Conservation (phyloP, 805 yeast species). For the Maudiozyma turicensis region DNA sequence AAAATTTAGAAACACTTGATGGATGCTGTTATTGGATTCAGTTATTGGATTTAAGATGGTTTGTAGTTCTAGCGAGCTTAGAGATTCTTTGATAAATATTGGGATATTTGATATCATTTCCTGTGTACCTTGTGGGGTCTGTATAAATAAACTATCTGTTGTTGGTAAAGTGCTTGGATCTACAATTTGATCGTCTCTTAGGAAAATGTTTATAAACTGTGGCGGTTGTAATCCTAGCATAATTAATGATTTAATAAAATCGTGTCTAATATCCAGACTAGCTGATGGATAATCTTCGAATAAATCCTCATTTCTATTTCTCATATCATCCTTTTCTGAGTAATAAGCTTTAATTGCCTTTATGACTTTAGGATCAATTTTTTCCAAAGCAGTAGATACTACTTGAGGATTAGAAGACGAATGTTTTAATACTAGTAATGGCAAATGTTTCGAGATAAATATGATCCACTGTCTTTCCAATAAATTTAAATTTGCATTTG, state of each 20-base stretch:
- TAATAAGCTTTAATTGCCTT: constrained; percentile 28
- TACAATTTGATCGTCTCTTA: constrained; percentile 33
- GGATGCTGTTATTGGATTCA: constrained; percentile 46
- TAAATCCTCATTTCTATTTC: constrained; percentile 37
- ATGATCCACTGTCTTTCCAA: constrained; percentile 36
- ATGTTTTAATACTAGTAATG: constrained; percentile 33
- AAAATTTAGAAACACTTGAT: constrained; percentile 41
- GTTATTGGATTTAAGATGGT: constrained; percentile 33
- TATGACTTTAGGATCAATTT: constrained; percentile 23
- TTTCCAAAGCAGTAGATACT: constrained; percentile 19
- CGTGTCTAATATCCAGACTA: constrained; percentile 41
- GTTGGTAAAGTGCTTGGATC: constrained; percentile 27
- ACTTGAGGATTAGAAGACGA: constrained; percentile 20
- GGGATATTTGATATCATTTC: constrained; percentile 27
- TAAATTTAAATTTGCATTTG: constrained; percentile 27
- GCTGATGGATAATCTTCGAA: constrained; percentile 42
- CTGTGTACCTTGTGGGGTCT: constrained; percentile 25
- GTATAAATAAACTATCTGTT: constrained; percentile 28
- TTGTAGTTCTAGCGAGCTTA: constrained; percentile 23
- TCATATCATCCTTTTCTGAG: constrained; percentile 27
- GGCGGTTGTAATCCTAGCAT: constrained; percentile 32
- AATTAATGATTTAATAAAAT: constrained; percentile 38
- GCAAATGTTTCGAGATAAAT: constrained; percentile 38
- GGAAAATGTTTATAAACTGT: constrained; percentile 25
- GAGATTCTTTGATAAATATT: constrained; percentile 17